Evolutionary conservation across 1,284 basidiomycete species (phyloP).

Genomic region (Moesziomyces antarcticus): DNA sequence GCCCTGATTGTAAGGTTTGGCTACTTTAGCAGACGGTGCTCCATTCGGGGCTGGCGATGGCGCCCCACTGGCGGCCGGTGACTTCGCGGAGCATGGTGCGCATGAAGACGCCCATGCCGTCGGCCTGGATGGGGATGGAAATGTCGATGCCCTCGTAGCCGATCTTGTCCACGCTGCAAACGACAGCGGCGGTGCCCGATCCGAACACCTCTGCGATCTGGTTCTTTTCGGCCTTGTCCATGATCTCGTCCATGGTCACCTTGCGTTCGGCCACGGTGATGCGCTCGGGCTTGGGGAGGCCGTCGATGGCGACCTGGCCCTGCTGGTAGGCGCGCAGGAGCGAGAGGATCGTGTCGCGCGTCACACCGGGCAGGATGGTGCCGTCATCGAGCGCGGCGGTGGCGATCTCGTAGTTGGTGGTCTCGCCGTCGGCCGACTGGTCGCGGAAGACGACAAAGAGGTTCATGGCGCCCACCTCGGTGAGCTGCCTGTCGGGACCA

Average conservation of each 20-base stretch:
- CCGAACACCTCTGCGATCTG: slow-evolving; percentile 50
- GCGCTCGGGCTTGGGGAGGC: slow-evolving; percentile 40
- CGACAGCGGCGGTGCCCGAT: slow-evolving; percentile 49
- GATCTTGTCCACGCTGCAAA: slow-evolving; percentile 54
- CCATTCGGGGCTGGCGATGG: slow-evolving; percentile 45
- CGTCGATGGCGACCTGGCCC: slow-evolving; percentile 70
- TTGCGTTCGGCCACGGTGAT: slow-evolving; percentile 39
- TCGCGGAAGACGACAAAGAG: slow-evolving; percentile 53
- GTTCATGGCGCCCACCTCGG: slow-evolving; percentile 57
- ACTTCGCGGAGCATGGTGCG: slow-evolving; percentile 46
- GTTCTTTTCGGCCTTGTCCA: slow-evolving; percentile 24
- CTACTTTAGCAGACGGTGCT: slow-evolving; percentile 39
- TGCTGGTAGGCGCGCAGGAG: slow-evolving; percentile 75
- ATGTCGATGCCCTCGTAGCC: slow-evolving; percentile 46
- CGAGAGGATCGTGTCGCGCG: slow-evolving; percentile 82
- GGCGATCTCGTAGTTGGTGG: slow-evolving; percentile 33
- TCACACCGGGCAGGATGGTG: slow-evolving; percentile 94
- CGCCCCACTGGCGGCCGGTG: slow-evolving; percentile 48
- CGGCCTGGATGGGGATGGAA: slow-evolving; percentile 36
- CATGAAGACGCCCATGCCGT: slow-evolving; percentile 48
- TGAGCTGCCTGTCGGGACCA: slow-evolving; percentile 46
- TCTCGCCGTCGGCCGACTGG: slow-evolving; percentile 19
- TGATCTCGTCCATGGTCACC: slow-evolving; percentile 52
- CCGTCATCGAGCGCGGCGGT: slow-evolving; percentile 74
- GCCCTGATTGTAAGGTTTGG: neutral